A percentile compares a stretch with the other conserved stretches of the same genome.
Evolutionary conservation across 2,329 filamentous ascomycete genomes (phyloP).

Genomic region (Apiospora saccharicola): DNA sequence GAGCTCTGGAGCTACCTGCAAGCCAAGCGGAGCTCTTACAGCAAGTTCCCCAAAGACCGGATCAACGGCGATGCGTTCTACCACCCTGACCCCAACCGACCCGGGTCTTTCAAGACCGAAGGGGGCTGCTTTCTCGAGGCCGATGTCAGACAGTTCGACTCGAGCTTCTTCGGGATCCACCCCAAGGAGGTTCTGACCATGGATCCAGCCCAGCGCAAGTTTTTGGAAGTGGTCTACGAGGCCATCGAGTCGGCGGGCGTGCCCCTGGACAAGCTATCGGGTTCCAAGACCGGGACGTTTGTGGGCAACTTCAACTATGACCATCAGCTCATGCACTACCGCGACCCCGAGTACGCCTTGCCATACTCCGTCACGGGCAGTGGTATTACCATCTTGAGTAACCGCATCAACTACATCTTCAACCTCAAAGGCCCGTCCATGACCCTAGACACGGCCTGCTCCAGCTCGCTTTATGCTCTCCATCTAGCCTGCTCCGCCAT

Average conservation of each 20-base stretch:
- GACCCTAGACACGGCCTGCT: constrained; percentile 44
- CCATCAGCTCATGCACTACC: constrained; percentile 28
- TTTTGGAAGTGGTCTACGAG: constrained; percentile 47
- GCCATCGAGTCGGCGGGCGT: constrained; percentile 33
- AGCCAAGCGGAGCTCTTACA: constrained; percentile 23
- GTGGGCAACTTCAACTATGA: constrained; percentile 40
- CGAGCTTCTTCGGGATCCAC: constrained; percentile 41
- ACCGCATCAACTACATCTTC: constrained; percentile 44
- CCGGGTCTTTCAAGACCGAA: constrained; percentile 27
- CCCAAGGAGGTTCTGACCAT: constrained; percentile 39
- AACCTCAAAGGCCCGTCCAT: constrained; percentile 40
- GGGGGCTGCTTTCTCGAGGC: constrained; percentile 41
- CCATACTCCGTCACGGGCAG: constrained; percentile 39
- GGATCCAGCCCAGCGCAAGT: constrained; percentile 42
- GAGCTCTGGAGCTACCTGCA: too few species aligned
- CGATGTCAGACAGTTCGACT: constrained; percentile 37
- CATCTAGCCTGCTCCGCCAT: constrained; percentile 34
- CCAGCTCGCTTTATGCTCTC: constrained; percentile 36
- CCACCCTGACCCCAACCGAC: constrained; percentile 27
- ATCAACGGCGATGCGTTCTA: constrained; percentile 33
- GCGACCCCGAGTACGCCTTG: constrained; percentile 36
- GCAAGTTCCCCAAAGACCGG: constrained; percentile 34
- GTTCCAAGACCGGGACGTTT: constrained; percentile 33
- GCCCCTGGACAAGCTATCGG: constrained; percentile 26
- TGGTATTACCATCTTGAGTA: constrained; percentile 38